Evolutionary conservation across 352 stramenopile species (phyloP), one percentile per base, ranked within the genome.

Genomic region (Phytophthora cryptogea): DNA sequence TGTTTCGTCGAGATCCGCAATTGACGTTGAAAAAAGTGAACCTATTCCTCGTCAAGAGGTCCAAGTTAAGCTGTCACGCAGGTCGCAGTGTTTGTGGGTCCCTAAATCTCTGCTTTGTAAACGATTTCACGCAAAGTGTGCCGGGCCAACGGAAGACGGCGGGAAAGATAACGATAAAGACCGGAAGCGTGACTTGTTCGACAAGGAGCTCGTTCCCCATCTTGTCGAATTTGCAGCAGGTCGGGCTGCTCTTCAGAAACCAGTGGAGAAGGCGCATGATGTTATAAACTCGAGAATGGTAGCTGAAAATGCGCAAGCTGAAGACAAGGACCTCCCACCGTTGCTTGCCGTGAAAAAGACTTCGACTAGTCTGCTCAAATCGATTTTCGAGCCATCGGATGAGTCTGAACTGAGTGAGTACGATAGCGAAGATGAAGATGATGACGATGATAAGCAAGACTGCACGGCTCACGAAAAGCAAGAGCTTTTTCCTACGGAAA

Each of bases 301-400:
- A 23, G 32, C 4, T 51, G 30, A 55, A 26, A 4, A 1, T 41
- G 26, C 67, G 36, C 14, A 0, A 17, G 10, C 41, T 9, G 61
- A 56, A 3, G 54, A 59, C 2, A 54, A 69, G 8, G 66, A 79
- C 14, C 52, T 90, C 2, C 67, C 64, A 4, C 60, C 68, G 8
- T 53, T 92, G 6, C 74, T 74, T 32, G 54, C 61, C 32, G 61
- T 72, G n/a, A 47, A 76, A 32, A 81, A 83, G 31, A 72, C 82
- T 3, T 68, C 75, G 6, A 48, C 50, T 2, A 76, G 72, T 70
- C 56, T 95, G 41, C 63, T 95, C 20, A 83, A 87, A 66, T 88
- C 83, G 13, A 92, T 95, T 48, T 95, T 95, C 65, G 83, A 93
- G 53, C 80, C 79, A 1, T 88, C 81, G 2, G 86, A 93, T 43